phyloP scores from a whole-genome alignment of 2,329 filamentous ascomycete species.

The Ceratocystis alfenasii region DNA sequence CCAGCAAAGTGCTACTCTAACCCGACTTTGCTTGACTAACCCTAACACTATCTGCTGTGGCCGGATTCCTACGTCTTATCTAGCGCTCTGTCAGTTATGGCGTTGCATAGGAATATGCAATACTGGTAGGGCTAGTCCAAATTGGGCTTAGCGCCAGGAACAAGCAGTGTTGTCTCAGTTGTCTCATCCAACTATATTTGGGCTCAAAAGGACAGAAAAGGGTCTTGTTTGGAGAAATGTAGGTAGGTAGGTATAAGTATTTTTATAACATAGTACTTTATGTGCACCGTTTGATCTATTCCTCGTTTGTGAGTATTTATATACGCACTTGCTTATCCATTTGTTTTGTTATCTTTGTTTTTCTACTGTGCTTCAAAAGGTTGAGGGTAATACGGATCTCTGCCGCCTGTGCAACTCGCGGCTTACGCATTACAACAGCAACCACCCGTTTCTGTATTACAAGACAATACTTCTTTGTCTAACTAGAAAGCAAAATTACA shows the following conservation, averaged over 20 bases:
- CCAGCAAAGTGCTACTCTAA: not conserved
- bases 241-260: not conserved
- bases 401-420: not conserved
- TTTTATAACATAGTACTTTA: not conserved
- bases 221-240: not conserved
- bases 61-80: too few relatives aligned
- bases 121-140: not conserved
- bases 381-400: not conserved
- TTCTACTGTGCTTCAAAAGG: not conserved
- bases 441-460: not conserved
- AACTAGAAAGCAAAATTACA: not conserved
- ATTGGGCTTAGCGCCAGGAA: conserved; percentile 22
- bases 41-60: not conserved
- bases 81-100: not conserved
- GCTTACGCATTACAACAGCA: not conserved
- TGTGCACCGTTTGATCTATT: not conserved
- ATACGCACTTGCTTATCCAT: not conserved
- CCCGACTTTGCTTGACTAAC: not conserved
- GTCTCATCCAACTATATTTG: conserved; percentile 7
- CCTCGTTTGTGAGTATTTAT: not conserved
- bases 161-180: conserved; percentile 5
- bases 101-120: not conserved
- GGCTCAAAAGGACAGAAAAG: not conserved
- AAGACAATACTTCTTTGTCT: not conserved
- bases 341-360: not conserved